Base-by-base conservation (phyloP, 2,329 filamentous ascomycete genomes). In the Exophiala bonariae region DNA sequence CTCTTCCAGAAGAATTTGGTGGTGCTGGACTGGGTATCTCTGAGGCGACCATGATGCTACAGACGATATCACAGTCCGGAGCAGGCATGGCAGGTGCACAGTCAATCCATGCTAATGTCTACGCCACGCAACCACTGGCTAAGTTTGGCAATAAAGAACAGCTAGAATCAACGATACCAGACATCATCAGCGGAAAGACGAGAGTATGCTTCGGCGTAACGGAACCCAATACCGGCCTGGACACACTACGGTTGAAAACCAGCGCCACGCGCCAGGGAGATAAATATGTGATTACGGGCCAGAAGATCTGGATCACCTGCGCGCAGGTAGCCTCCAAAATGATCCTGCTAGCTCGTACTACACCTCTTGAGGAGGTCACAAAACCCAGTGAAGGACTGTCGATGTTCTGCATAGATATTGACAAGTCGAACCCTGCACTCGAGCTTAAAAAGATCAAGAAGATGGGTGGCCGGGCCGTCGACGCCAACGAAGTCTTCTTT, bases 221-320 rank as follows among this genome's bases (percentile, higher is more conserved):
- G n/a, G 88, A 92, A 63, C 87, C 87, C 0, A 85, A 90, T 54
- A 83, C 86, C 0, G 88, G 89, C 0, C 78, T 95, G 1, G 85
- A 95, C 49, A 95, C 88, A 0, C 71, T 91, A 9, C 80, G 83
- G 33, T 71, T 95, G 3, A 76, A 75, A 31, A 92, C 87, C 0
- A 68, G 70, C 4, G 88, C 88, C 0, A 76, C 66, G 22, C 79
- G 76, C 55, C 78, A 81, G 16, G 79, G 79, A 0, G 71, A 78
- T 11, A 76, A 72, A 3, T 95, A 91, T 63, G 73, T 69, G 1
- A 76, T 95, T 9, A 51, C 37, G 9, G 53, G 53, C 0, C 87
- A 92, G 63, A 95, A 95, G 70, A 91, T 92, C 44, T 95, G 89
- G 89, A 95, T 93, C 44, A 88, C 87, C 0, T 91, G 82, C 43